Evolutionary conservation across 176 grass and related monocot species (phyloP), one percentile per base, ranked within the genome.

Genomic region (Carex parvula): DNA sequence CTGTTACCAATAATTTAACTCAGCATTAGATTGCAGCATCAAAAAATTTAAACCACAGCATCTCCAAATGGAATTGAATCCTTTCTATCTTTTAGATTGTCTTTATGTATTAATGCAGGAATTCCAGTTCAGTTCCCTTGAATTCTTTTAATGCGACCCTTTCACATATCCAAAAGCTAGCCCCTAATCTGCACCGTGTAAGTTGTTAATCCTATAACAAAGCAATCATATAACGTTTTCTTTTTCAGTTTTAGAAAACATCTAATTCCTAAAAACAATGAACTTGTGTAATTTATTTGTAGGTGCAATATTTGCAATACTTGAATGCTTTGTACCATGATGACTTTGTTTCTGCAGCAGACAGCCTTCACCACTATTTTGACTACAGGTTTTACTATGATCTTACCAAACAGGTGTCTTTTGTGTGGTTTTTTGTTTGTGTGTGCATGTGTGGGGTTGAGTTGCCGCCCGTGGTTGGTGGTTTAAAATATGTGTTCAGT

Each of bases 291-390:
- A 81, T 61, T 76, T 57, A 58, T 91, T 73, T 53, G 35, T 88
- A 98, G 95, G 92, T 90, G n/a, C 88, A 90, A 64, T 93, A 94
- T 87, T 90, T 98, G 91, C 91, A 93, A 87, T 94, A 93, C 69
- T 89, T 98, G 78, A 98, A 98, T 88, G 88, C 92, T 83, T 87
- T 98, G 61, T 81, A 81, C 60, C 92, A 98, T 83, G 91, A 93
- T 95, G 92, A 98, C 86, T 98, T 93, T 86, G 66, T 90, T 67
- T 70, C 86, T 82, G 87, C 95, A 56, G 29, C 92, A 60, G 95
- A 98, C 83, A 93, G 88, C 84, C 92, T 98, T 84, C 95, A 98
- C 64, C 86, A 91, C 64, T 98, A 95, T 87, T 98, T 93, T 85
- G 95, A 95, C 87, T 91, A 90, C 89, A 98, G 95, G 95, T 98